Conservation (phyloP, 2,329 filamentous ascomycete genomes). For the Ophiostoma sp. region DNA sequence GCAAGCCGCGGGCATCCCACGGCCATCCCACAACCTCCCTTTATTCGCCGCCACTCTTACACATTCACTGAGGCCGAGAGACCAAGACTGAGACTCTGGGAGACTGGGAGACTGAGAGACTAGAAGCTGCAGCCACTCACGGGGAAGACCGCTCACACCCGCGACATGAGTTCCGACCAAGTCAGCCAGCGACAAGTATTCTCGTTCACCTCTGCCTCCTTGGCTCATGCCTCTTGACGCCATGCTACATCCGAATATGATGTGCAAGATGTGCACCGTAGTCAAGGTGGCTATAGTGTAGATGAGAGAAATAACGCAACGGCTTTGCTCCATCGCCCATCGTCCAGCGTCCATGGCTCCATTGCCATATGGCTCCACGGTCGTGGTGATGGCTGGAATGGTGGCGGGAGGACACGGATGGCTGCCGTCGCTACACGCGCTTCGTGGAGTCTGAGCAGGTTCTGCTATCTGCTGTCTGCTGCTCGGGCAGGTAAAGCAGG, state of each 20-base stretch:
- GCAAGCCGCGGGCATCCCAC: background rate
- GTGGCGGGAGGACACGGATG: constrained; percentile 10
- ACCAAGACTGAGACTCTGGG: too few relatives aligned
- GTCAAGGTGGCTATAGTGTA: background rate
- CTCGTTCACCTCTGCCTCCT: background rate
- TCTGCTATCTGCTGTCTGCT: too few relatives aligned
- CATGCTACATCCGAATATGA: constrained; percentile 1
- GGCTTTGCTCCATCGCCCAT: background rate
- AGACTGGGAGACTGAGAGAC: too few relatives aligned
- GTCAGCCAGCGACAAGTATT: background rate
- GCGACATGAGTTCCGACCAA: background rate
- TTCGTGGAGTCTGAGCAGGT: too few relatives aligned
- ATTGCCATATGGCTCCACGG: background rate
- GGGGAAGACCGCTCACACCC: background rate
- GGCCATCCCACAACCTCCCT: background rate
- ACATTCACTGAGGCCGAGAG: too few relatives aligned
- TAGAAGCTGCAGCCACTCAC: background rate
- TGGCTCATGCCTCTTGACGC: background rate
- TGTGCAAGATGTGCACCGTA: constrained; percentile 12
- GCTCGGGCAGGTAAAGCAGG: too few relatives aligned
- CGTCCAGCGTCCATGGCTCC: background rate
- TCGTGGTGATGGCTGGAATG: background rate
- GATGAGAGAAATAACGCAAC: background rate
- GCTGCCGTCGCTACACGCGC: constrained; percentile 3
- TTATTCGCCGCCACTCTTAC: background rate